Evolutionary conservation across 164 flowering plant genomes (phyloP).

Genomic region (Sedum album): DNA sequence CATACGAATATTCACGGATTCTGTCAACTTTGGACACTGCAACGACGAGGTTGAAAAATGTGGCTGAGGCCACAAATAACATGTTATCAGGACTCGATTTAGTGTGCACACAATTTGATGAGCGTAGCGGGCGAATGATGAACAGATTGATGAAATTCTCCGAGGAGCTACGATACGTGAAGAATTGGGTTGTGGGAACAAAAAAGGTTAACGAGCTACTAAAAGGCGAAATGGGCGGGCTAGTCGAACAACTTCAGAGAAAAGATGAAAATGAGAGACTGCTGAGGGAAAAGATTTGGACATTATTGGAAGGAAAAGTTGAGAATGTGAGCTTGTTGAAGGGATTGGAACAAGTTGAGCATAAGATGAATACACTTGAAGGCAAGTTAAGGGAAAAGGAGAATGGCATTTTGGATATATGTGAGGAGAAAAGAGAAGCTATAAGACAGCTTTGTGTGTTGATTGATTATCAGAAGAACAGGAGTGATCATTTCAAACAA

Average conservation of each 20-base stretch:
- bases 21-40: neutral
- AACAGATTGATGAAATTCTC: slow-evolving; percentile 12
- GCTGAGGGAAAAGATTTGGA: neutral
- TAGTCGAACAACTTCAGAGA: slow-evolving; percentile 10
- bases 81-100: slow-evolving; percentile 15
- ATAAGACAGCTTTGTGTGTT: slow-evolving; percentile 64
- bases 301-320: slow-evolving; percentile 6
- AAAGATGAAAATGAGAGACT: slow-evolving; percentile 4
- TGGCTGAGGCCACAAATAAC: slow-evolving; percentile 14
- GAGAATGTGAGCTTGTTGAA: slow-evolving; percentile 24
- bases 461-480: slow-evolving; percentile 56
- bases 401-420: slow-evolving; percentile 30
- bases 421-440: slow-evolving; percentile 78
- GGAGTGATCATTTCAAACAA: slow-evolving; percentile 34
- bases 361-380: slow-evolving; percentile 32
- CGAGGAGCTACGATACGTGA: slow-evolving; percentile 15
- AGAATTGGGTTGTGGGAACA: slow-evolving; percentile 13
- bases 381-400: slow-evolving; percentile 32
- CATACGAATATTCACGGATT: neutral
- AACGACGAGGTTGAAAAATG: slow-evolving; percentile 15
- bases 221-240: slow-evolving; percentile 14
- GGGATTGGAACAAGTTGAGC: slow-evolving; percentile 19
- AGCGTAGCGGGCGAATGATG: slow-evolving; percentile 9
- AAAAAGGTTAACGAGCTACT: slow-evolving; percentile 9
- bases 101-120: slow-evolving; percentile 11